Percentiles rank a stretch among this genome's conserved stretches.
phyloP scores from a whole-genome alignment of 306 rosid species.

The Lotus japonicus region DNA sequence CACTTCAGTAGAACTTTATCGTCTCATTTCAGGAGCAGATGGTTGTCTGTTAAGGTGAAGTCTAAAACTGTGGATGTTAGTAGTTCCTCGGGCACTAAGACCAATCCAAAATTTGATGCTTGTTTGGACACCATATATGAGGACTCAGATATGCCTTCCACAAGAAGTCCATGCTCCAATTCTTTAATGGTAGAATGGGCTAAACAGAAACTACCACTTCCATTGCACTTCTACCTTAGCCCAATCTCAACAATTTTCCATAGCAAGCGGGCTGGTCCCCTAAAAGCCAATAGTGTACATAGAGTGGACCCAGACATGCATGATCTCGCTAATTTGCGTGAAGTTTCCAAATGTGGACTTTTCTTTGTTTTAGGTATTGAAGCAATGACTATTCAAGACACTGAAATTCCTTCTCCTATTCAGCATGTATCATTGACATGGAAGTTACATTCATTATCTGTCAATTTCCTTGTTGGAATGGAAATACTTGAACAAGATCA shows the following conservation, averaged over 20 bases:
- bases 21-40: constrained; percentile 74
- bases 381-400: constrained; percentile 57
- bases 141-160: constrained; percentile 48
- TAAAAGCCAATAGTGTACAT: constrained; percentile 31
- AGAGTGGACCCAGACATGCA: neutral
- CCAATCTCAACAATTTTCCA: constrained; percentile 67
- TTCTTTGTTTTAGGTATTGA: constrained; percentile 83
- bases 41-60: constrained; percentile 70
- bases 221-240: constrained; percentile 71
- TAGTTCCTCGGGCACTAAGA: constrained; percentile 24
- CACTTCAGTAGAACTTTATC: constrained; percentile 52
- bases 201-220: constrained; percentile 87
- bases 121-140: constrained; percentile 69
- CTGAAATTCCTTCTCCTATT: constrained; percentile 55
- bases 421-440: constrained; percentile 67
- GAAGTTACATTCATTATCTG: constrained; percentile 87
- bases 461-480: constrained; percentile 80
- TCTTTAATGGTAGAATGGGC: constrained; percentile 72
- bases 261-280: constrained; percentile 44
- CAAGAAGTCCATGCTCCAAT: constrained; percentile 22
- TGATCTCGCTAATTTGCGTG: constrained; percentile 43
- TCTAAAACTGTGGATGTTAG: constrained; percentile 29
- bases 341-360: constrained; percentile 72
- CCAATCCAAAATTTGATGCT: constrained; percentile 33
- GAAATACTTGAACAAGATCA: constrained; percentile 64